Percentiles rank a stretch among this genome's conserved stretches.
phyloP scores from a whole-genome alignment of 495 filamentous ascomycete genomes.

The Penicillium salamii region DNA sequence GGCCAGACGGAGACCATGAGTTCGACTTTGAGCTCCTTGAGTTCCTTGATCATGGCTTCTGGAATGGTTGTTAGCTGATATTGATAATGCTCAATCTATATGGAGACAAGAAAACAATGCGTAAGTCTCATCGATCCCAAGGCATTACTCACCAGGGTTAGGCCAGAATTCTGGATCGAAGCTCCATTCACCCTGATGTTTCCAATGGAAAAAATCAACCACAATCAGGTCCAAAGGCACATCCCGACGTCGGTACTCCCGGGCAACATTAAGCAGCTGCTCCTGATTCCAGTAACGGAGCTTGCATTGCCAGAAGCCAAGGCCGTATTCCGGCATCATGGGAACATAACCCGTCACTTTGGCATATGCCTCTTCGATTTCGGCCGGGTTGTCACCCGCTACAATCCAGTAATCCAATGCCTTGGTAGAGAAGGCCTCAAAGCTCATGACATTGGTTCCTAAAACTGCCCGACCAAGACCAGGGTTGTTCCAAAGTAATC shows the following conservation, averaged over 20 bases:
- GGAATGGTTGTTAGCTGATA: slow-evolving; percentile 2
- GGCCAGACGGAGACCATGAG: slow-evolving; percentile 63
- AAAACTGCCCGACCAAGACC: slow-evolving; percentile 53
- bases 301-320: slow-evolving; percentile 64
- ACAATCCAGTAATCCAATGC: slow-evolving; percentile 59
- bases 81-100: neutral
- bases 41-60: slow-evolving; percentile 55
- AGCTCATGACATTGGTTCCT: slow-evolving; percentile 56
- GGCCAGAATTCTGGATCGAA: slow-evolving; percentile 59
- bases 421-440: slow-evolving; percentile 53
- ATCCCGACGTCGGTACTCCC: slow-evolving; percentile 49
- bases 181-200: slow-evolving; percentile 55
- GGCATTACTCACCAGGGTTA: slow-evolving; percentile 39
- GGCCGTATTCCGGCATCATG: slow-evolving; percentile 61
- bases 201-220: slow-evolving; percentile 61
- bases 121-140: too few relatives aligned
- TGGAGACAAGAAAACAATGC: neutral
- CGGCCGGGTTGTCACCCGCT: slow-evolving; percentile 48
- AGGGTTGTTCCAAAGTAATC: slow-evolving; percentile 59
- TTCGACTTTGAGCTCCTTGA: slow-evolving; percentile 49
- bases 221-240: slow-evolving; percentile 58
- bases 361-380: slow-evolving; percentile 52
- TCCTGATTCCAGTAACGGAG: slow-evolving; percentile 59
- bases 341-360: slow-evolving; percentile 51
- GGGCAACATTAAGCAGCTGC: slow-evolving; percentile 50